Percentiles rank a stretch among this genome's conserved stretches.
Evolutionary conservation across 1,284 basidiomycete genomes (phyloP).

Genomic region (Boletus smithii): DNA sequence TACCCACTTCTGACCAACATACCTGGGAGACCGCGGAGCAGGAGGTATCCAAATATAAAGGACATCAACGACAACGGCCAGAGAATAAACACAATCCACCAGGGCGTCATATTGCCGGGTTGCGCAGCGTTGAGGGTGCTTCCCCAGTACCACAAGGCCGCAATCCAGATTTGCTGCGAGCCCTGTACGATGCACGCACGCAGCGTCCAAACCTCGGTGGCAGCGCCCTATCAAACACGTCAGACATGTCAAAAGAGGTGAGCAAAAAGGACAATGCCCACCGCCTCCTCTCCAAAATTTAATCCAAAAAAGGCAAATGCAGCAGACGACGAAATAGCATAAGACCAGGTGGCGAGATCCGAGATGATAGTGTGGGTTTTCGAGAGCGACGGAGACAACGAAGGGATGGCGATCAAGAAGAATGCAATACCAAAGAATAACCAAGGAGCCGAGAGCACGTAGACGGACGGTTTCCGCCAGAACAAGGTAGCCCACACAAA

Average conservation of each 20-base stretch:
- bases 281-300: slow-evolving; percentile 94
- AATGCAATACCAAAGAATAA: slow-evolving; percentile 86
- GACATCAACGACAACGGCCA: slow-evolving; percentile 80
- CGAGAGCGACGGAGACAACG: slow-evolving; percentile 61
- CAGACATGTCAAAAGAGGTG: slow-evolving; percentile 3
- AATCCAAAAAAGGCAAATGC: slow-evolving; percentile 91
- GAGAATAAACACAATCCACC: slow-evolving; percentile 80
- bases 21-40: slow-evolving; percentile 85
- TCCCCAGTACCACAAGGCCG: slow-evolving; percentile 94
- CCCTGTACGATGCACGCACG: slow-evolving; percentile 90
- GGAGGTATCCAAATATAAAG: slow-evolving; percentile 74
- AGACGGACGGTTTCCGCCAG: slow-evolving; percentile 83
- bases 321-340: slow-evolving; percentile 85
- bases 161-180: slow-evolving; percentile 90
- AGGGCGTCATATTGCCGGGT: slow-evolving; percentile 56
- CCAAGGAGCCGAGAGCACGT: slow-evolving; percentile 84
- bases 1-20: slow-evolving; percentile 21
- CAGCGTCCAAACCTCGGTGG: slow-evolving; percentile 87
- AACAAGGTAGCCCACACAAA: slow-evolving; percentile 89
- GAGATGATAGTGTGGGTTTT: slow-evolving; percentile 64
- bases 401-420: slow-evolving; percentile 85
- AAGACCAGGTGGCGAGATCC: slow-evolving; percentile 82
- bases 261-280: slow-evolving; percentile 35
- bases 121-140: slow-evolving; percentile 62
- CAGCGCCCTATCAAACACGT: slow-evolving; percentile 60